Evolutionary conservation across 2,329 filamentous ascomycete species (phyloP).

Genomic region (Dactylonectria macrodidyma): DNA sequence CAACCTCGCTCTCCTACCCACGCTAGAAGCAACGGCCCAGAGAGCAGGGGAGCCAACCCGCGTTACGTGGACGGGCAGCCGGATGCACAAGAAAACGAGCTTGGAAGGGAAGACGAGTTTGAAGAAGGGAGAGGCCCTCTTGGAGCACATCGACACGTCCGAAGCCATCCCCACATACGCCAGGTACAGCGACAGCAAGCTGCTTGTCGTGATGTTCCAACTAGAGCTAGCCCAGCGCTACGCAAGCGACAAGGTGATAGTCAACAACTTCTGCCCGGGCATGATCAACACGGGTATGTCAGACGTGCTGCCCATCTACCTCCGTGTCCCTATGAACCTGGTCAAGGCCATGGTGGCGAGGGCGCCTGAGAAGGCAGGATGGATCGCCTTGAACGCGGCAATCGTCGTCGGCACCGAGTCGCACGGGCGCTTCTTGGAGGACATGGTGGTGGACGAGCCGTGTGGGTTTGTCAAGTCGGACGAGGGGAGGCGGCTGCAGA

Average conservation of each 20-base stretch:
- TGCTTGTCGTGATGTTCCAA: slow-evolving; percentile 37
- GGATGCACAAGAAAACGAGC: slow-evolving; percentile 26
- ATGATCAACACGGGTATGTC: slow-evolving; percentile 31
- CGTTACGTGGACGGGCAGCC: slow-evolving; percentile 40
- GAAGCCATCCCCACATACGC: neutral
- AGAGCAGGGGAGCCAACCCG: slow-evolving; percentile 12
- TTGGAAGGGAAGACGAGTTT: slow-evolving; percentile 12
- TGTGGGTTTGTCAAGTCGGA: neutral
- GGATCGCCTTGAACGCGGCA: slow-evolving; percentile 38
- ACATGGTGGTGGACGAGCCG: slow-evolving; percentile 16
- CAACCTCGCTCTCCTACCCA: slow-evolving; percentile 37
- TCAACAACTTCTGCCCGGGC: slow-evolving; percentile 37
- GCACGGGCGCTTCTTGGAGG: slow-evolving; percentile 34
- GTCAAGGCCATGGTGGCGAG: slow-evolving; percentile 21
- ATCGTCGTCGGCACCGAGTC: slow-evolving; percentile 31
- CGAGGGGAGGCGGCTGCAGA: slow-evolving; percentile 8
- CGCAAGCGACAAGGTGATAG: slow-evolving; percentile 26
- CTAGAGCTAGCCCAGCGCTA: slow-evolving; percentile 32
- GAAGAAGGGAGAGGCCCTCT: neutral
- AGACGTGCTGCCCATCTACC: slow-evolving; percentile 29
- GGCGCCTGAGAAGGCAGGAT: slow-evolving; percentile 29
- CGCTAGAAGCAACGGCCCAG: slow-evolving; percentile 37
- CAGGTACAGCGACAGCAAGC: slow-evolving; percentile 35
- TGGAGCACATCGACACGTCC: slow-evolving; percentile 24
- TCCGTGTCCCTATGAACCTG: slow-evolving; percentile 25